Percentiles rank a stretch among this genome's conserved stretches.
Conservation (phyloP, 2,329 filamentous ascomycete genomes). For the Lecanoromycetidae sp. region DNA sequence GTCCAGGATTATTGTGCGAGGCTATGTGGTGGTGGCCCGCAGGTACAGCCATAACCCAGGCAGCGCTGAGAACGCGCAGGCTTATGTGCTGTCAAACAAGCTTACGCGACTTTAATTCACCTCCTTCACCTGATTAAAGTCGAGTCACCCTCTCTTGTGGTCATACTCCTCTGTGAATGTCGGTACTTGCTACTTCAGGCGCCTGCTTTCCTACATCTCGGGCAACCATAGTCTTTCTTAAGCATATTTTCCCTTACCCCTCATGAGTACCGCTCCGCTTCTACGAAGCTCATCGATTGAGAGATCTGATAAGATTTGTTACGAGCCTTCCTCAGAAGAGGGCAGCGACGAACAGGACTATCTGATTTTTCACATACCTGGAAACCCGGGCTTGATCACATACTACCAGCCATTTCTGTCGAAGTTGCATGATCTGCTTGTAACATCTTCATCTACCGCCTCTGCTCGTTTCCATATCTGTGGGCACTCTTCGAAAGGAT, state of each 20-base stretch:
- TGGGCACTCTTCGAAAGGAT: constrained; percentile 18
- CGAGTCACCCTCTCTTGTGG: too few relatives aligned
- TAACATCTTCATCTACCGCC: background rate
- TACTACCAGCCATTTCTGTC: constrained; percentile 38
- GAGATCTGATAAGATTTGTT: constrained; percentile 5
- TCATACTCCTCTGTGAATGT: background rate
- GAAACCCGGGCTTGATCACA: constrained; percentile 39
- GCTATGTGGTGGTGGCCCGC: background rate
- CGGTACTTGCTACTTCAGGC: background rate
- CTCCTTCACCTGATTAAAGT: background rate
- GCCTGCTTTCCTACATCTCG: background rate
- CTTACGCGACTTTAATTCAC: background rate
- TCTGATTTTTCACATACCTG: constrained; percentile 36
- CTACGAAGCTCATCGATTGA: constrained; percentile 1
- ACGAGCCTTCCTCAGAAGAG: constrained; percentile 4
- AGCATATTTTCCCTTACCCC: background rate
- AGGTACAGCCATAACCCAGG: background rate
- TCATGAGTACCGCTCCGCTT: constrained; percentile 12
- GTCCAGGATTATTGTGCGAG: too few relatives aligned
- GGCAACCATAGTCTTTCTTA: background rate
- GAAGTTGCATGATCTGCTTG: constrained; percentile 23
- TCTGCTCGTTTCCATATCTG: constrained; percentile 12
- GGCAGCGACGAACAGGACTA: constrained; percentile 11
- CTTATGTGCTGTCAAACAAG: background rate
- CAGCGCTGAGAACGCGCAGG: background rate